These are phyloP conservation scores for Mucor indicus DNA, from an alignment of 371 early-diverging fungal species.

Conservation along the genomic window DNA sequence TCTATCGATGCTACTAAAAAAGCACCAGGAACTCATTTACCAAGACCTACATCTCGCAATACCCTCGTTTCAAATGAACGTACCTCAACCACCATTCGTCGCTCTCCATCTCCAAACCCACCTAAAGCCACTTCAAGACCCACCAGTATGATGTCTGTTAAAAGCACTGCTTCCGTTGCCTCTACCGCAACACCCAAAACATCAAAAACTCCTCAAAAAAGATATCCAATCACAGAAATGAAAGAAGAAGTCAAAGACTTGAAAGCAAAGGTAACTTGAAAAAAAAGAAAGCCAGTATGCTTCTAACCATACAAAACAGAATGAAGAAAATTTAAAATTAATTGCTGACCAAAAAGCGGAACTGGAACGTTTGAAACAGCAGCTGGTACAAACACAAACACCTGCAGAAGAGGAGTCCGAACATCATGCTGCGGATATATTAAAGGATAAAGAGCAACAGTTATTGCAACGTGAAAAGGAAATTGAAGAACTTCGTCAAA, in stretches of 20 bases:
- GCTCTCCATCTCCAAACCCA: conserved; percentile 2
- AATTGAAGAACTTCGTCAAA: conserved; percentile 20
- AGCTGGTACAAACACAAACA: conserved; percentile 11
- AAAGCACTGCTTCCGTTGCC: not conserved
- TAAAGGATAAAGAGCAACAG: conserved; percentile 23
- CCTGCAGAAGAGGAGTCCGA: conserved; percentile 4
- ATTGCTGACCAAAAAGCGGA: conserved; percentile 45
- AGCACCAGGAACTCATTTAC: conserved; percentile 1
- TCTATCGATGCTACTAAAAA: conserved; percentile 9
- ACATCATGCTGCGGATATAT: not conserved
- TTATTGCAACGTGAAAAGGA: conserved; percentile 28
- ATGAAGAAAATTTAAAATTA: conserved; percentile 38
- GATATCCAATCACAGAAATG: conserved; percentile 22
- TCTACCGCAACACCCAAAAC: not conserved
- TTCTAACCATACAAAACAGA: too few relatives aligned
- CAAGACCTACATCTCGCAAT: conserved; percentile 14
- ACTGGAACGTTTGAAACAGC: conserved; percentile 25
- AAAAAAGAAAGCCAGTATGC: not conserved
- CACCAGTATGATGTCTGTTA: not conserved
- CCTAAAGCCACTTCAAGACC: not conserved
- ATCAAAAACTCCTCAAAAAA: conserved; percentile 8
- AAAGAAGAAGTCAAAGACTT: conserved; percentile 28
- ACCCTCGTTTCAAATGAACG: conserved; percentile 7
- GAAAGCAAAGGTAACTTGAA: conserved; percentile 20
- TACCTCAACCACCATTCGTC: conserved; percentile 6